Percentiles rank a stretch among this genome's conserved stretches.
These are phyloP conservation scores for Fusarium temperatum DNA, from an alignment of 2,329 filamentous ascomycete genomes.

Conservation along the genomic window DNA sequence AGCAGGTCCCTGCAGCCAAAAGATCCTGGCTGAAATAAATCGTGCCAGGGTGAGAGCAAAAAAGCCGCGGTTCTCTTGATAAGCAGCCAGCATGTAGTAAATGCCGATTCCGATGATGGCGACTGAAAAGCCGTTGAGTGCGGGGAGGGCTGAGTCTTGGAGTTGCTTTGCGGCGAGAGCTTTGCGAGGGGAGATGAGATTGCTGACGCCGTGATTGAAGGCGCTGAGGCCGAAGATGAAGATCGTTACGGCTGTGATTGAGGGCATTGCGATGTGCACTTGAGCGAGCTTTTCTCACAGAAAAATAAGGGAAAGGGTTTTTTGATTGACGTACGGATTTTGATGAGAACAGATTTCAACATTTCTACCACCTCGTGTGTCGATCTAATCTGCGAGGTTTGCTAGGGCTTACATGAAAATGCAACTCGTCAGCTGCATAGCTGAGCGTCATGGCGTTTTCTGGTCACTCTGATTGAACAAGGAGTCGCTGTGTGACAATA, in stretches of 20 bases:
- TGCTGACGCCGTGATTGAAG: constrained; percentile 22
- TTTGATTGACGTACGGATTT: not conserved
- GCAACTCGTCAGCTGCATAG: not conserved
- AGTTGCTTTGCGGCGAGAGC: constrained; percentile 18
- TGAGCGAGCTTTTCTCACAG: not conserved
- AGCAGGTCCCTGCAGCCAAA: constrained; percentile 15
- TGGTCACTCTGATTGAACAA: not conserved
- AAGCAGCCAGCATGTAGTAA: constrained; percentile 15
- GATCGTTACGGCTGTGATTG: not conserved
- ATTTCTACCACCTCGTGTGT: not conserved
- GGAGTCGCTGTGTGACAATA: not conserved
- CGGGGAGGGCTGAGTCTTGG: constrained; percentile 15
- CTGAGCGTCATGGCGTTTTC: not conserved
- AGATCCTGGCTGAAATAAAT: constrained; percentile 13
- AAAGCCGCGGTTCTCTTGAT: constrained; percentile 10
- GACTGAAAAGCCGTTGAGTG: constrained; percentile 25
- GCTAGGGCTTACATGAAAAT: not conserved
- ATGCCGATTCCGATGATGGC: constrained; percentile 18
- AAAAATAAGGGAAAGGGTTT: accelerated
- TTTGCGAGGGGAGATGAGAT: constrained; percentile 18
- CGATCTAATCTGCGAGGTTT: not conserved
- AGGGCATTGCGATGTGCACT: not conserved
- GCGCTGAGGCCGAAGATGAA: constrained; percentile 23
- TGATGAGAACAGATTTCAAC: not conserved
- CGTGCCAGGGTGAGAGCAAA: constrained; percentile 1